Percentiles rank a stretch among this genome's conserved stretches.
These are phyloP conservation scores for Scheffersomyces stambukii DNA, from an alignment of 1,139 yeast genomes.

Conservation along the genomic window DNA sequence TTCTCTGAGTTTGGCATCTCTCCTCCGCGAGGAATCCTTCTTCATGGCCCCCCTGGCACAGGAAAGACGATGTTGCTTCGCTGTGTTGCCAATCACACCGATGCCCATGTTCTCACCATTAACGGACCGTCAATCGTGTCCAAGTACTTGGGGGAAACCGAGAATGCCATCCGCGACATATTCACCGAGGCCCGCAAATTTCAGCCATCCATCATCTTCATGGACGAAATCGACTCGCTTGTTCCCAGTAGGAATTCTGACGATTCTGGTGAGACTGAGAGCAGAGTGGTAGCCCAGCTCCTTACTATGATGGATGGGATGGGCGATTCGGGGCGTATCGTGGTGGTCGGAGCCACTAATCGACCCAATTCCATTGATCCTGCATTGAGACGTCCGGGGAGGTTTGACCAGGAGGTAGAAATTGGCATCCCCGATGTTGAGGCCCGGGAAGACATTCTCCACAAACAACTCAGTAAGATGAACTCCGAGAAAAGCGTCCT, in stretches of 20 bases:
- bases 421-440: conserved; percentile 74
- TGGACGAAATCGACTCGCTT: conserved; percentile 90
- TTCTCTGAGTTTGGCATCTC: conserved; percentile 83
- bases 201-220: conserved; percentile 82
- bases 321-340: conserved; percentile 65
- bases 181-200: conserved; percentile 79
- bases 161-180: conserved; percentile 71
- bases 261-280: conserved; percentile 85
- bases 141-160: conserved; percentile 91
- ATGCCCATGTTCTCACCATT: conserved; percentile 79
- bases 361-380: conserved; percentile 75
- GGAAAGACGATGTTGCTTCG: conserved; percentile 89
- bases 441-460: conserved; percentile 60
- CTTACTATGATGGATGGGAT: conserved; percentile 88
- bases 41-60: conserved; percentile 97
- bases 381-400: conserved; percentile 55
- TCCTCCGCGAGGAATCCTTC: conserved; percentile 84
- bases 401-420: conserved; percentile 85
- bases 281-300: conserved; percentile 84
- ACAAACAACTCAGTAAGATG: conserved; percentile 61
- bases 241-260: conserved; percentile 81
- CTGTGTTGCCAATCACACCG: conserved; percentile 67
- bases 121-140: conserved; percentile 92
- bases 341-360: conserved; percentile 77
- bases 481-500: conserved; percentile 51